Base-by-base conservation (phyloP, 768 basidiomycete genomes). In the Lepiota brunneoincarnata region DNA sequence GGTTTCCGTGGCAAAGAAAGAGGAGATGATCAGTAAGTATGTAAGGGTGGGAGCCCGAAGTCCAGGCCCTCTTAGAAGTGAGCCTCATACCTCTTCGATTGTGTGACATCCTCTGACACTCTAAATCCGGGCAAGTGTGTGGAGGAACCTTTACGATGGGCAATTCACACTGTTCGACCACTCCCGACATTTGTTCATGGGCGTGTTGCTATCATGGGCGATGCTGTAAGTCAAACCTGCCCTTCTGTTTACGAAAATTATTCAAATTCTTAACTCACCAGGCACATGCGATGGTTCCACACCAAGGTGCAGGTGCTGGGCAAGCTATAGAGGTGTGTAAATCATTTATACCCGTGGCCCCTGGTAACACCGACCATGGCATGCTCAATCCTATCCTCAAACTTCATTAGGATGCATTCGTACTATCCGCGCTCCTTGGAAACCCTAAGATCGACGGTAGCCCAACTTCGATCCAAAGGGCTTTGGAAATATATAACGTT, bases 41-140 rank as follows among this genome's bases (percentile, higher is more conserved):
- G 63, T 65, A 21, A n/a, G 61, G 69, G 28, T 84, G 87, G 75
- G 86, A 87, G 64, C 72, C 79, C 1, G 85, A 87, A 35, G 80
- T 81, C 4, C 76, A 79, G 58, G 72, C 74, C 1, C 63, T 89
- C 0, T 60, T 89, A 14, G 69, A 80, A 67, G 87, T 84, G 48
- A 57, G 71, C 14, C 42, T 38, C 5, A 28, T 39, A 4, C 21
- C 36, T 40, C 31, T 12, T 3, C n/a, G 37, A 9, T 31, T 20
- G 37, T 41, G 17, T 21, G 14, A 21, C 40, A 5, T 31, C 42
- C 48, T 10, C 45, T 59, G 20, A 36, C 57, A 47, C 7, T 18
- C 24, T 24, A 43, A 42, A 59, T 57, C 41, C 58, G 24, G 28
- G 42, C 21, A 47, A 87, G 85, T 81, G 81, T 57, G 71, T 80